phyloP scores from a whole-genome alignment of 345 rosid genomes.

The Clarkia xantiana region DNA sequence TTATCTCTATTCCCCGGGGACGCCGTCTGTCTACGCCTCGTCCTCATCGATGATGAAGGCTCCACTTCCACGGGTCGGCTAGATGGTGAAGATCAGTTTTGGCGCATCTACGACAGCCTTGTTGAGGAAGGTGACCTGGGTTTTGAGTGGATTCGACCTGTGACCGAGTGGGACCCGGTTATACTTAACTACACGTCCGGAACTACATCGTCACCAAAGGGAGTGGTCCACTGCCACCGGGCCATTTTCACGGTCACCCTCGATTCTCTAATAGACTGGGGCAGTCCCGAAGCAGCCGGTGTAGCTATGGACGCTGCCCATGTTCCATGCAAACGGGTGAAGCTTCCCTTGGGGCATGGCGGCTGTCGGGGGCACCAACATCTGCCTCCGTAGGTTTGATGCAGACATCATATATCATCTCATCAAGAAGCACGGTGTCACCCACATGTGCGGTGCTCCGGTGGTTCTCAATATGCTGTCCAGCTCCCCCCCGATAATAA shows the following conservation, averaged over 20 bases:
- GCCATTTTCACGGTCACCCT: constrained; percentile 39
- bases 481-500: constrained; percentile 9
- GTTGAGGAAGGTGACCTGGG: constrained; percentile 33
- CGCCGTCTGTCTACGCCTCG: constrained; percentile 25
- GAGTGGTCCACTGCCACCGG: constrained; percentile 72
- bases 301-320: constrained; percentile 80
- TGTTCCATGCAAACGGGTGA: constrained; percentile 91
- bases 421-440: constrained; percentile 43
- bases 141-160: constrained; percentile 41
- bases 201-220: constrained; percentile 79
- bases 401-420: constrained; percentile 29
- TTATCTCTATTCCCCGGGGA: constrained; percentile 21
- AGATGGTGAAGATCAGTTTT: constrained; percentile 9
- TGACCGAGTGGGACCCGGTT: constrained; percentile 54
- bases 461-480: constrained; percentile 70
- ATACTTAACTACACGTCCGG: constrained; percentile 73
- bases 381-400: constrained; percentile 61
- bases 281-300: constrained; percentile 46
- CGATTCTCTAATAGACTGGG: constrained; percentile 42
- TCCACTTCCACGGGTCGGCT: not conserved
- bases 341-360: constrained; percentile 63
- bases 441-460: constrained; percentile 88
- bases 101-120: constrained; percentile 33
- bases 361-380: constrained; percentile 65
- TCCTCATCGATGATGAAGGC: constrained; percentile 28